phyloP scores from a whole-genome alignment of 139 green algal genomes.

The Trebouxia sp. region DNA sequence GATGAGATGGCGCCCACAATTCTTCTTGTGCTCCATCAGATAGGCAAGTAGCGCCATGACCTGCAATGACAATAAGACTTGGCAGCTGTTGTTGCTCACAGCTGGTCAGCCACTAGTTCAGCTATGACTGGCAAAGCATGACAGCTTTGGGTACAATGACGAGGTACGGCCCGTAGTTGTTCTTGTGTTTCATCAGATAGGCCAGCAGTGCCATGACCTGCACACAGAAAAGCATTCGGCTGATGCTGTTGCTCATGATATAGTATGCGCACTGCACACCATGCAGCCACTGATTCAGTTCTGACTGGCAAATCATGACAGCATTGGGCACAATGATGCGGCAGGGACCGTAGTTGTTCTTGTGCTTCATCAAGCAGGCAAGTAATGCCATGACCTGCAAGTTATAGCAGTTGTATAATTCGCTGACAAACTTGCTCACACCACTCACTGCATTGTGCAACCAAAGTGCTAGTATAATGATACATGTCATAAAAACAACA shows the following conservation, averaged over 20 bases:
- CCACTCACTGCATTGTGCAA: too few relatives aligned
- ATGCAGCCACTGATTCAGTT: constrained; percentile 92
- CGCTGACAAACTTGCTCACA: too few relatives aligned
- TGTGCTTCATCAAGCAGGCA: constrained; percentile 94
- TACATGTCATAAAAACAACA: too few relatives aligned
- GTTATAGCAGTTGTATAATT: too few relatives aligned
- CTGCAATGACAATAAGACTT: constrained; percentile 52
- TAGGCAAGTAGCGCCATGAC: constrained; percentile 94
- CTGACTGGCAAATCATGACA: constrained; percentile 96
- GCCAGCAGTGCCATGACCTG: constrained; percentile 94
- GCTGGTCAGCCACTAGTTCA: too few relatives aligned
- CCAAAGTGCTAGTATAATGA: too few relatives aligned
- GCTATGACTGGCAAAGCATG: not conserved
- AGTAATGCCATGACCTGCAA: constrained; percentile 92
- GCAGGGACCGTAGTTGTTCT: constrained; percentile 92
- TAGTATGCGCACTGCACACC: constrained; percentile 72
- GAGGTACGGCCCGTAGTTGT: not conserved
- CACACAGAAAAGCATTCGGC: too few relatives aligned
- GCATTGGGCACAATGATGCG: constrained; percentile 98
- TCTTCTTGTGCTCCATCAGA: constrained; percentile 94
- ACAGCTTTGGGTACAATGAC: not conserved
- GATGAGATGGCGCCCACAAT: constrained; percentile 96
- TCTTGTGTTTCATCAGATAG: constrained; percentile 74
- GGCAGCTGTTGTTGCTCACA: too few relatives aligned
- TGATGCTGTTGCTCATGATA: too few relatives aligned